phyloP scores from a whole-genome alignment of 2,329 filamentous ascomycete genomes.

The Chrysosporium queenslandicum region DNA sequence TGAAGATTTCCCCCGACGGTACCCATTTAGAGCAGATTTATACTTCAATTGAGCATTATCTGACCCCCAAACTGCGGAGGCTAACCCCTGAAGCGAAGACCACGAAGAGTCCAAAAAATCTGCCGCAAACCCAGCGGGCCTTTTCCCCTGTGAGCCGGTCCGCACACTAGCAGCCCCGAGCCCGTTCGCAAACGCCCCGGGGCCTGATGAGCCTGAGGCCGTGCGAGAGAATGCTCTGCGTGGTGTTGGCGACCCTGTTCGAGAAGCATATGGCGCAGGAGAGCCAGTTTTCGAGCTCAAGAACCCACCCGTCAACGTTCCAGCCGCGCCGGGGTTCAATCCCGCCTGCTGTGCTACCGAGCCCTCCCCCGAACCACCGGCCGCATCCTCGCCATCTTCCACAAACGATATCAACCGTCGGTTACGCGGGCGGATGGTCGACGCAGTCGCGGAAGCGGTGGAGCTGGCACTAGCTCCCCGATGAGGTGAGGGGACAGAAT shows the following conservation, averaged over 20 bases:
- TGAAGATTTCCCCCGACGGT: constrained; percentile 31
- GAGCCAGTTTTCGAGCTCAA: neutral
- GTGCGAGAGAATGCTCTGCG: constrained; percentile 8
- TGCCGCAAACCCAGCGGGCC: constrained; percentile 14
- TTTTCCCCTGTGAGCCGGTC: constrained; percentile 1
- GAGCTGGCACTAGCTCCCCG: constrained; percentile 26
- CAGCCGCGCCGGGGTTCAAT: neutral
- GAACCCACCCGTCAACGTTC: neutral
- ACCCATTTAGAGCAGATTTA: constrained; percentile 20
- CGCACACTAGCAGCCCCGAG: neutral
- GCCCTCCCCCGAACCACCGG: constrained; percentile 21
- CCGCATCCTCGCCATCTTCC: constrained; percentile 26
- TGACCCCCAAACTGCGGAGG: constrained; percentile 40
- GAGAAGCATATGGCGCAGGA: constrained; percentile 4
- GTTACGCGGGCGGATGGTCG: constrained; percentile 37
- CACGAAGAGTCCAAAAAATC: constrained; percentile 39
- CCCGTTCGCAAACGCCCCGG: neutral
- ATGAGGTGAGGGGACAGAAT: constrained; percentile 15
- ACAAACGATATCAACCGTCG: constrained; percentile 36
- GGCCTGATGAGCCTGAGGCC: neutral
- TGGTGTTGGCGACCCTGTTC: constrained; percentile 14
- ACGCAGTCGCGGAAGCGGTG: constrained; percentile 19
- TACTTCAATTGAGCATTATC: constrained; percentile 23
- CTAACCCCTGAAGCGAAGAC: constrained; percentile 41
- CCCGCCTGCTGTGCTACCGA: constrained; percentile 24